These are phyloP conservation scores for Leptomonas pyrrhocoris DNA, from an alignment of 208 protist genomes.

Conservation along the genomic window DNA sequence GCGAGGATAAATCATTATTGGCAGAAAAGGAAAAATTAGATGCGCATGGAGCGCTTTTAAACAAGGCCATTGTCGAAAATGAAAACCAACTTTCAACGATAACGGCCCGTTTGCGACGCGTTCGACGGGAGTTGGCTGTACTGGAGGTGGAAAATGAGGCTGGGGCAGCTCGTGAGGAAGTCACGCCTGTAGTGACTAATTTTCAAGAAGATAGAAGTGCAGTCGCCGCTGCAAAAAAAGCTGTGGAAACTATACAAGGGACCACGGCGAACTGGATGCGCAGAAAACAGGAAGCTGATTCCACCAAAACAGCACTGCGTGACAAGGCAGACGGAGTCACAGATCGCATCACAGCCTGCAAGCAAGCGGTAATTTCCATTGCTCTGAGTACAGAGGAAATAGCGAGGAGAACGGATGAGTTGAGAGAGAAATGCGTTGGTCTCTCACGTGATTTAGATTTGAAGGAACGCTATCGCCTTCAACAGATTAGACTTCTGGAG, in stretches of 20 bases:
- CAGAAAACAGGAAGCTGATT: background rate
- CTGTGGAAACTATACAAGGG: background rate
- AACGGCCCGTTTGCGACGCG: background rate
- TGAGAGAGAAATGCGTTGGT: background rate
- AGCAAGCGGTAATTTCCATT: background rate
- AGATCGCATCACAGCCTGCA: background rate
- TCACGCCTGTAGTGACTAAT: background rate
- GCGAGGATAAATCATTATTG: background rate
- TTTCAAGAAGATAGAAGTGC: background rate
- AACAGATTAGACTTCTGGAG: background rate
- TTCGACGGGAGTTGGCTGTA: background rate
- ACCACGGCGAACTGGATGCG: background rate
- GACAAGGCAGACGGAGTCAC: background rate
- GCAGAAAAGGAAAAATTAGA: constrained; percentile 2
- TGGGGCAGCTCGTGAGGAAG: background rate
- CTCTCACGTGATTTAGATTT: background rate
- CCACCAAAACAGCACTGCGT: background rate
- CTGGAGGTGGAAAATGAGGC: background rate
- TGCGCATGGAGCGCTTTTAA: background rate
- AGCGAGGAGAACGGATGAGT: background rate
- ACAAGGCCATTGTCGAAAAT: background rate
- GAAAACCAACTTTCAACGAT: background rate
- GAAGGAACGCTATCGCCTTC: background rate
- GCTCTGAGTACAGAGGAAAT: background rate
- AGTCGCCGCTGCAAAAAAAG: background rate